Evolutionary conservation across 257 asterid species (phyloP).

Genomic region (Cinchona pubescens): DNA sequence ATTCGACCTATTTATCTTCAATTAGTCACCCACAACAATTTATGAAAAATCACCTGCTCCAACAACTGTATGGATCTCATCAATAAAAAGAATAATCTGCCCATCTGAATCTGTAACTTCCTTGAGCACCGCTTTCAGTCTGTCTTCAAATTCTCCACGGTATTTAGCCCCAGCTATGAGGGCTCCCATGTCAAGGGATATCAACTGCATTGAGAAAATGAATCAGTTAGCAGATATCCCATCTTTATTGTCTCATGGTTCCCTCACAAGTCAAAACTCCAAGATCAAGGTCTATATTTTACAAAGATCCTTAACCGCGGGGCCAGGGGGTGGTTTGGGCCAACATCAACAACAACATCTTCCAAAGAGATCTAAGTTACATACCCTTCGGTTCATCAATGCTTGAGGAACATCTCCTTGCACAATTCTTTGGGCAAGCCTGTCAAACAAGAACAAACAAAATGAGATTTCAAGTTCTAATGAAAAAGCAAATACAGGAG

Average conservation of each 20-base stretch:
- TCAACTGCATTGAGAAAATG: slow-evolving; percentile 52
- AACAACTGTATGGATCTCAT: slow-evolving; percentile 96
- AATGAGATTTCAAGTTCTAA: background rate
- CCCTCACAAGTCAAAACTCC: background rate
- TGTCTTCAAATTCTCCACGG: slow-evolving; percentile 97
- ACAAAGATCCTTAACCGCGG: background rate
- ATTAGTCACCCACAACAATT: background rate
- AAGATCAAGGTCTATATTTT: background rate
- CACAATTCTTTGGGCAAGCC: slow-evolving; percentile 98
- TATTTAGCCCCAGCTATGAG: slow-evolving; percentile 96
- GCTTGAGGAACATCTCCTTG: slow-evolving; percentile 99
- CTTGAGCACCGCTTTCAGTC: slow-evolving; percentile 90
- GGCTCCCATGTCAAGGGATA: slow-evolving; percentile 97
- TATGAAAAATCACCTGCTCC: slow-evolving; percentile 70
- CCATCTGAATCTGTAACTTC: slow-evolving; percentile 97
- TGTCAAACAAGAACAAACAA: slow-evolving; percentile 33
- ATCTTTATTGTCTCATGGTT: background rate
- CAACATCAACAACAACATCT: background rate
- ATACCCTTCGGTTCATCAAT: slow-evolving; percentile 82
- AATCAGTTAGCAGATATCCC: slow-evolving; percentile 12
- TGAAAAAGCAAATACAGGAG: background rate
- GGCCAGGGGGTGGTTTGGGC: too few relatives aligned
- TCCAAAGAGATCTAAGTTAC: slow-evolving; percentile 26
- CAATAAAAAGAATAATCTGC: slow-evolving; percentile 82
- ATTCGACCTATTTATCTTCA: background rate